Base-by-base conservation (phyloP, 352 stramenopile genomes). In the Peronospora tabacina region DNA sequence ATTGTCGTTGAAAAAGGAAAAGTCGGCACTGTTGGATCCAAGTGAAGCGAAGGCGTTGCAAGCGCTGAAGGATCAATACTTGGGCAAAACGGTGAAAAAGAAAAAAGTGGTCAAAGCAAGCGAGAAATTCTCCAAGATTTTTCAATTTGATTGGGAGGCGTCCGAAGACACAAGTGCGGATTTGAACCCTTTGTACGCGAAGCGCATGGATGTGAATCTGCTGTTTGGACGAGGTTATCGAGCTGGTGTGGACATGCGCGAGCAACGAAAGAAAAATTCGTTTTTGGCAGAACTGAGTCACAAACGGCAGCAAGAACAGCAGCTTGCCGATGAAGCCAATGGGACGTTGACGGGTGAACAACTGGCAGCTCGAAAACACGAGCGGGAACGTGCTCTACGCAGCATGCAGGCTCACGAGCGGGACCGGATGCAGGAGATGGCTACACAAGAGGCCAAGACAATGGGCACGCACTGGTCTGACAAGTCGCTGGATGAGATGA, bases 401-500 rank as follows among this genome's bases (percentile, higher is more conserved):
- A 77, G 35, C 16, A 92, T 94, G 83, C 77, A 89, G 44, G 65
- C 72, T 28, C 71, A 72, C 11, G 83, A 92, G 52, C 55, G 62
- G 3, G 57, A 77, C 12, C 61, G 61, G 7, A 73, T 88, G 49
- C 55, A 71, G 26, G 83, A 85, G n/a, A 80, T 91, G 53, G 83
- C 63, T 28, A 68, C 50, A 1, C 80, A 57, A 12, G 76, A 90
- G 44, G 79, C 78, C 2, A 68, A 90, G 52, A 79, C 75, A 1
- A 88, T 82, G 63, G 79, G 79, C 26, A 79, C 66, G 19, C 92
- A 98, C 60, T 97, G 95, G 83, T 94, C 76, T 13, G 94, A 98
- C 44, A 98, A 98, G 73, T 58, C 72, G 33, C 63, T 98, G 20
- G 65, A 67, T 16, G 84, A 96, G 7, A 99, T 99, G 95, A 97